A percentile compares a stretch with the other conserved stretches of the same genome.
Conservation (phyloP, 257 asterid species). For the Jacaranda mimosifolia region DNA sequence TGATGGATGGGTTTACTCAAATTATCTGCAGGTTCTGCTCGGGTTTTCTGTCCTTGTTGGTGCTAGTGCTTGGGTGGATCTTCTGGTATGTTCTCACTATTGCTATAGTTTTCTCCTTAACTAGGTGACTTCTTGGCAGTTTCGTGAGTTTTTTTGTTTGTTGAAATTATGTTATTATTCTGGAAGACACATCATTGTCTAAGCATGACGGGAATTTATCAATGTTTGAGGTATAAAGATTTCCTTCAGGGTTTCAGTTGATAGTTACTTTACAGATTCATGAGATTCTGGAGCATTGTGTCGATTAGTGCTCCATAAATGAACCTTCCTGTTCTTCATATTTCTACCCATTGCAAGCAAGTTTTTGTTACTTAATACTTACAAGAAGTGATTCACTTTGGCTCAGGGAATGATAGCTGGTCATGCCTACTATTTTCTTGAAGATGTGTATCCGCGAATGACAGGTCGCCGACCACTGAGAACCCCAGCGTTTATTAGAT, state of each 20-base stretch:
- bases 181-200: background rate
- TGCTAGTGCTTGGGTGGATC: constrained; percentile 99
- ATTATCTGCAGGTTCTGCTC: constrained; percentile 77
- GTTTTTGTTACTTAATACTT: constrained; percentile 26
- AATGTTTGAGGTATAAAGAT: background rate
- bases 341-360: background rate
- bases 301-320: background rate
- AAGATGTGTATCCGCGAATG: constrained; percentile 91
- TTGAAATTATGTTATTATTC: constrained; percentile 6
- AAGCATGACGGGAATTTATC: background rate
- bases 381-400: constrained; percentile 24
- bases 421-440: constrained; percentile 95
- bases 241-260: background rate
- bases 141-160: background rate
- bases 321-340: background rate
- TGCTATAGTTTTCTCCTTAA: constrained; percentile 19
- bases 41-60: constrained; percentile 98
- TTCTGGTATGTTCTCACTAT: constrained; percentile 66
- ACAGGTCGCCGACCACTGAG: constrained; percentile 89
- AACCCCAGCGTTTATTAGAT: constrained; percentile 75
- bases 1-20: background rate
- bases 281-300: background rate
- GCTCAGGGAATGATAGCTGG: constrained; percentile 96
- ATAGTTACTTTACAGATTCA: constrained; percentile 7
- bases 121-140: background rate